phyloP scores from a whole-genome alignment of 1,139 yeast species.

The Hyphopichia wangnamkhiaoensis region DNA sequence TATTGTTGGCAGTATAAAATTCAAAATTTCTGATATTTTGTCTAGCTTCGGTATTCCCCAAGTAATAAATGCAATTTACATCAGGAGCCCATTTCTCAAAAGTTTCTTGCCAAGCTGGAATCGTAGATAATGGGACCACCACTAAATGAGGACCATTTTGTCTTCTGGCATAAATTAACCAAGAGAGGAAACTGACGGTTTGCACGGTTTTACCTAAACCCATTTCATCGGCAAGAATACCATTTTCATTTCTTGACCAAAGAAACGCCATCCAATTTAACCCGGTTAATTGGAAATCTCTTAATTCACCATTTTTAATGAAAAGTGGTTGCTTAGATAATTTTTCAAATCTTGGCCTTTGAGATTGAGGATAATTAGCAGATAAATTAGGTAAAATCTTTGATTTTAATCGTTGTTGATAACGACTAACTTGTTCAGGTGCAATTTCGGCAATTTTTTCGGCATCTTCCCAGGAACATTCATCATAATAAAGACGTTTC shows the following conservation, averaged over 20 bases:
- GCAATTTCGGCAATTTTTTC: conserved; percentile 80
- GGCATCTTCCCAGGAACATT: conserved; percentile 97
- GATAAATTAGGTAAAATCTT: conserved; percentile 83
- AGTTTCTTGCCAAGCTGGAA: conserved; percentile 99
- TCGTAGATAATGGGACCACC: conserved; percentile 94
- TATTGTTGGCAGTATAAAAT: conserved; percentile 61
- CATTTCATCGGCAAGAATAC: conserved; percentile 98
- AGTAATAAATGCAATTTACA: conserved; percentile 83
- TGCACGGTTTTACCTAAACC: conserved; percentile 98
- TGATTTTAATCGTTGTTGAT: conserved; percentile 77
- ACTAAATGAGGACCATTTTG: conserved; percentile 96
- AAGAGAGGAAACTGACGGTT: conserved; percentile 89
- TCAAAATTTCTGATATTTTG: conserved; percentile 82
- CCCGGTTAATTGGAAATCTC: conserved; percentile 98
- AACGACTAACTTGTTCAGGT: conserved; percentile 81
- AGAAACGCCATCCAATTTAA: conserved; percentile 99
- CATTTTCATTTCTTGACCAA: conserved; percentile 97
- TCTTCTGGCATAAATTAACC: conserved; percentile 92
- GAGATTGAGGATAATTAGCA: conserved; percentile 67
- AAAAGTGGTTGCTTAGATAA: conserved; percentile 83
- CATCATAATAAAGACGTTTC: conserved; percentile 91
- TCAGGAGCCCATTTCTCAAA: conserved; percentile 98
- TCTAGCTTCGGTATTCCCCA: conserved; percentile 90
- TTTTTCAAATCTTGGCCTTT: conserved; percentile 89
- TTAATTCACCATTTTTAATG: conserved; percentile 85